phyloP scores from a whole-genome alignment of 768 basidiomycete genomes.

The Tephrocybe sp. region DNA sequence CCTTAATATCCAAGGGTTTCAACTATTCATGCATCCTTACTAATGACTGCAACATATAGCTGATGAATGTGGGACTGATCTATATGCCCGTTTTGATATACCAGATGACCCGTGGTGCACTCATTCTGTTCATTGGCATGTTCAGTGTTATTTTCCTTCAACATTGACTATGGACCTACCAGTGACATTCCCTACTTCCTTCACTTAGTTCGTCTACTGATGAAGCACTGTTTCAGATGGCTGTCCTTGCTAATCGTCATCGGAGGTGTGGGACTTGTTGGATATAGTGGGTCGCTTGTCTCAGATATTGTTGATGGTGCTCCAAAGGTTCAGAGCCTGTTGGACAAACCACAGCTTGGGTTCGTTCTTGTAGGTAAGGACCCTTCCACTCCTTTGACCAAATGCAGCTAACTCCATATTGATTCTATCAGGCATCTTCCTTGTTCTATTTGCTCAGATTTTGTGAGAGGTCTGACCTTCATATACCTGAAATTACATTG shows the following conservation, averaged over 20 bases:
- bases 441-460: constrained; percentile 91
- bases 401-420: too few species aligned
- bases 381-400: constrained; percentile 15
- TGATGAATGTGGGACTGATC: constrained; percentile 96
- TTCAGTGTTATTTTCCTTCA: constrained; percentile 90
- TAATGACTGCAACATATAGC: constrained; percentile 26
- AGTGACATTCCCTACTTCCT: constrained; percentile 43
- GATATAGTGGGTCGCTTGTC: constrained; percentile 85
- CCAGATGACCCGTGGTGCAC: constrained; percentile 93
- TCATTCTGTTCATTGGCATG: constrained; percentile 91
- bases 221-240: constrained; percentile 62
- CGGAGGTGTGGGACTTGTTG: constrained; percentile 79
- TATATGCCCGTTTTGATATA: constrained; percentile 97
- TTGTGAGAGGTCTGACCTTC: constrained; percentile 61
- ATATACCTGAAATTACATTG: background rate
- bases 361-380: constrained; percentile 67
- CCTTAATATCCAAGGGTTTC: too few species aligned
- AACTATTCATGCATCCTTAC: background rate
- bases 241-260: constrained; percentile 86
- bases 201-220: constrained; percentile 3
- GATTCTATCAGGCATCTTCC: constrained; percentile 66
- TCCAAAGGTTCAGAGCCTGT: constrained; percentile 30
- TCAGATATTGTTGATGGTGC: constrained; percentile 68
- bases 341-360: constrained; percentile 58
- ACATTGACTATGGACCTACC: constrained; percentile 82